Evolutionary conservation across 2,329 filamentous ascomycete species (phyloP).

Genomic region (Colletotrichum eremochloae): DNA sequence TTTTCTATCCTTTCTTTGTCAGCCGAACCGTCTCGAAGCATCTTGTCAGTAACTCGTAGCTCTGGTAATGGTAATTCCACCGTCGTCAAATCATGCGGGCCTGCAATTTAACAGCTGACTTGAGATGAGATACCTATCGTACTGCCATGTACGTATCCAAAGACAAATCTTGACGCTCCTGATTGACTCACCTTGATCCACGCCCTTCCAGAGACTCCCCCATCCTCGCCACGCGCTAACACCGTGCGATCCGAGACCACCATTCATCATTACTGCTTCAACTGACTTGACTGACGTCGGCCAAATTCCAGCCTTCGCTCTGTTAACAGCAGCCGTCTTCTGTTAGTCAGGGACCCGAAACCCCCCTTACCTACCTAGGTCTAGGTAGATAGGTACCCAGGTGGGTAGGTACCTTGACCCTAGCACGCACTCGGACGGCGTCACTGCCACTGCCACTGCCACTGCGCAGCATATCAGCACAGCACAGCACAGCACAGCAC

Average conservation of each 20-base stretch:
- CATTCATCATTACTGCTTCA: slow-evolving; percentile 7
- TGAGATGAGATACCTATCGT: too few species aligned
- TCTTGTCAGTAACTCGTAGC: neutral
- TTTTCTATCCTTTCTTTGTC: neutral
- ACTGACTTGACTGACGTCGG: slow-evolving; percentile 39
- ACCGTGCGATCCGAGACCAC: slow-evolving; percentile 1
- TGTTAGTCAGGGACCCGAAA: slow-evolving; percentile 28
- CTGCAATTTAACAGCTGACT: too few species aligned
- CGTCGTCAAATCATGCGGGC: neutral
- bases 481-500: neutral
- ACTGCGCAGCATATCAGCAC: neutral
- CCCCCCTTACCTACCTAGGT: neutral
- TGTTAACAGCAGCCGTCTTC: slow-evolving; percentile 11
- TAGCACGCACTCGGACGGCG: neutral
- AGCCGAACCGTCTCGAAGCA: neutral
- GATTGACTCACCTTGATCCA: slow-evolving; percentile 9
- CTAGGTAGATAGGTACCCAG: too few species aligned
- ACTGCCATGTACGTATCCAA: neutral
- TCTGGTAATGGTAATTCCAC: neutral
- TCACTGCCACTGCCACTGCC: slow-evolving; percentile 1
- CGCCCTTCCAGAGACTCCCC: slow-evolving; percentile 5
- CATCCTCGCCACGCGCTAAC: slow-evolving; percentile 20
- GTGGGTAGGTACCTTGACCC: neutral
- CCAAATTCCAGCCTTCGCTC: slow-evolving; percentile 23
- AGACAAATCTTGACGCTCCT: slow-evolving; percentile 16